Evolutionary conservation across 331 rosid genomes (phyloP).

Genomic region (Arachis monticola): DNA sequence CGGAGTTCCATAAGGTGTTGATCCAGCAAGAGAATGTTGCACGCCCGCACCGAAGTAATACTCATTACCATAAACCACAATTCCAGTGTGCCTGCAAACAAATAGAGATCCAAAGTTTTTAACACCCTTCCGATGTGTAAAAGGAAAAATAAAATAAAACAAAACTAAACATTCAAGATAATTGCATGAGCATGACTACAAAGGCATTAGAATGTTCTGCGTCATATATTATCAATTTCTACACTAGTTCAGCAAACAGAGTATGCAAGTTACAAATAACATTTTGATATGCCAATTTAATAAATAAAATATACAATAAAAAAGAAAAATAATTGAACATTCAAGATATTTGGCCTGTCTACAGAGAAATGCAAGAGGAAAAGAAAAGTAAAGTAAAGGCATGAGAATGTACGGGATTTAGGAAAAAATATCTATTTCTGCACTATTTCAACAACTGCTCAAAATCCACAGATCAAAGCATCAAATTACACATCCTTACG

Average conservation of each 20-base stretch:
- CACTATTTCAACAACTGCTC: no score
- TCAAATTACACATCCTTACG: neutral
- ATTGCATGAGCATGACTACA: neutral
- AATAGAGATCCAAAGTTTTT: neutral
- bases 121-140: neutral
- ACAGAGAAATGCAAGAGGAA: no score
- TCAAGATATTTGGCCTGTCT: no score
- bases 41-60: conserved; percentile 95
- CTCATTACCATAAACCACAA: conserved; percentile 87
- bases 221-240: neutral
- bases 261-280: neutral
- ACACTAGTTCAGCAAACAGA: neutral
- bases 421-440: no score
- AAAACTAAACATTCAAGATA: neutral
- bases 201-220: neutral
- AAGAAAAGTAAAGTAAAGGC: no score
- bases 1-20: conserved; percentile 82
- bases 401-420: no score
- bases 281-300: no score
- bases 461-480: neutral
- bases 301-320: no score
- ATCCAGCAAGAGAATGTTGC: conserved; percentile 68
- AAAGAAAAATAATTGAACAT: no score
- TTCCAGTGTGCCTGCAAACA: conserved; percentile 87
- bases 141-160: neutral